Evolutionary conservation across 192 early-diverging fungal genomes (phyloP), one percentile per base, ranked within the genome.

Genomic region (Kappamyces sp.): DNA sequence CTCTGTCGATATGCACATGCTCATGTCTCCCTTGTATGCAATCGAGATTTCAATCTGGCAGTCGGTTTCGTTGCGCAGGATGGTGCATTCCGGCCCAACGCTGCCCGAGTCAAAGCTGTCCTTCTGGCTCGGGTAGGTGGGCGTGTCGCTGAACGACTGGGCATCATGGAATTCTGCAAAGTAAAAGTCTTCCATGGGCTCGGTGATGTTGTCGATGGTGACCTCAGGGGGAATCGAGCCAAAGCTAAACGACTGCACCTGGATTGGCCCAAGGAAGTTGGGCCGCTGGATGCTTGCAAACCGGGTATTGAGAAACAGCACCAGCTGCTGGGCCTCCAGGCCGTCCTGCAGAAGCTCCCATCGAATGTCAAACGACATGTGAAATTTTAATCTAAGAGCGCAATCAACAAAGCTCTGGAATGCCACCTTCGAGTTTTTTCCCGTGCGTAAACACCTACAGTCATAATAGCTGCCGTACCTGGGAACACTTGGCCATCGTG

Each of bases 401-500:
- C 22, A 49, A 31, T 32, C 34, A 58, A 15, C 55, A 58, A 34
- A 58, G 30, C 31, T 58, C 55, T 22, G 55, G 55, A 22, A 58
- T 31, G 12, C 47, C 55, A 8, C n/a, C 31, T 32, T 12, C 37
- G 43, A 54, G 22, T 14, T 63, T 11, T 15, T 63, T 45, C n/a
- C 61, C 61, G 53, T 63, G 42, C 11, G 61, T 63, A 41, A 53
- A 63, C 32, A 50, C 48, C 49, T 61, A 61, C 12, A 2, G 15
- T 36, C 2, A 45, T 9, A 14, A 12, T 45, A 61, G 37, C 57
- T 36, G 33, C 1, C 30, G 39, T 36, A 72, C 70, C 60, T 73
- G 72, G 6, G 94, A 91, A 62, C 91, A 91, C 66, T 94, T 90
- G 45, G 96, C 96, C 96, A 99, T 99, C 4, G 91, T 96, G 47